phyloP scores from a whole-genome alignment of 1,284 basidiomycete genomes.

The Schizophyllum amplum region DNA sequence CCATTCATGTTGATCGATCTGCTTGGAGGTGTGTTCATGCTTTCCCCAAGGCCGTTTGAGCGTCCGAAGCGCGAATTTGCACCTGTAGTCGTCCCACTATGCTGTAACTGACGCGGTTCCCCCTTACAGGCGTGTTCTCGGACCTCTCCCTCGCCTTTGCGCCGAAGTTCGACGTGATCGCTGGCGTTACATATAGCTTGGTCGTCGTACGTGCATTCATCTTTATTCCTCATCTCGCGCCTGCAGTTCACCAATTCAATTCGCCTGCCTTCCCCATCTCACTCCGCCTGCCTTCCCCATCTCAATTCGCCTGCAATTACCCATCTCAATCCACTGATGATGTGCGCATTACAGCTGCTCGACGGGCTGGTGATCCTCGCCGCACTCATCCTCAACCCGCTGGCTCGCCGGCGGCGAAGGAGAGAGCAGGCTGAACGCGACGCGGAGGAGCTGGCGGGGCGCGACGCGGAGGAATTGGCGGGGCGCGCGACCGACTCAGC shows the following conservation, averaged over 20 bases:
- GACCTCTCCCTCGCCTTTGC: conserved; percentile 68
- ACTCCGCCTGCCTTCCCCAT: too few relatives aligned
- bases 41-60: not conserved
- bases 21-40: conserved; percentile 36
- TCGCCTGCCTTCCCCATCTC: not conserved
- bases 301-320: too few relatives aligned
- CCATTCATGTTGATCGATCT: conserved; percentile 68
- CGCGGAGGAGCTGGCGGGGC: conserved; percentile 1
- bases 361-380: conserved; percentile 52
- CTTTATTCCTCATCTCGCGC: not conserved
- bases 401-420: conserved; percentile 22
- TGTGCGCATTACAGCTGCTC: conserved; percentile 49
- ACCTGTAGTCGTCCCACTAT: too few relatives aligned
- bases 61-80: too few relatives aligned
- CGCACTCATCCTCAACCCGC: conserved; percentile 57
- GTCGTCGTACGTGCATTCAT: conserved; percentile 39
- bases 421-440: not conserved
- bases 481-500: too few relatives aligned
- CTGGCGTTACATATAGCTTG: conserved; percentile 53
- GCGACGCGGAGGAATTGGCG: conserved; percentile 1
- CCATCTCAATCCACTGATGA: too few relatives aligned
- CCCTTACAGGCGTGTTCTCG: conserved; percentile 55
- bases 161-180: conserved; percentile 55
- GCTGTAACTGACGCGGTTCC: not conserved
- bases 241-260: not conserved